Conservation (phyloP, 2,329 filamentous ascomycete genomes). For the Fusarium liriodendri region DNA sequence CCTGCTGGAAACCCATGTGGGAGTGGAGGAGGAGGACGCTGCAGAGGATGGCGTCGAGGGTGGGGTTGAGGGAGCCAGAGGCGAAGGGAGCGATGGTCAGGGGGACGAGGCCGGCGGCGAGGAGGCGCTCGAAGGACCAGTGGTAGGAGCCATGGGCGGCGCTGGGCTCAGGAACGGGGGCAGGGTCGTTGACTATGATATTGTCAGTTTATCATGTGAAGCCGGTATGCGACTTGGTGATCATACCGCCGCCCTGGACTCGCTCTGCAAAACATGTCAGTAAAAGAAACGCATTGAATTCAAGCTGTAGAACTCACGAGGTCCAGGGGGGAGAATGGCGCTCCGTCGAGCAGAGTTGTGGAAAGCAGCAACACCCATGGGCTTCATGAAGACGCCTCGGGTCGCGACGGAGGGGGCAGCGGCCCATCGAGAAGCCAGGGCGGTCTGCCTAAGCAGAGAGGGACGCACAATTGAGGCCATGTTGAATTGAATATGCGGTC, state of each 20-base stretch:
- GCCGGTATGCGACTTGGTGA: slow-evolving; percentile 14
- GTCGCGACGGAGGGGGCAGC: slow-evolving; percentile 51
- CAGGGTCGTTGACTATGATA: slow-evolving; percentile 83
- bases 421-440: slow-evolving; percentile 53
- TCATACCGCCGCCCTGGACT: slow-evolving; percentile 79
- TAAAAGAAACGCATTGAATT: slow-evolving; percentile 3
- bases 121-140: slow-evolving; percentile 93
- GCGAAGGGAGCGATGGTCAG: slow-evolving; percentile 93
- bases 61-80: slow-evolving; percentile 88
- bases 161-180: slow-evolving; percentile 75
- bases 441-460: slow-evolving; percentile 65
- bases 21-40: slow-evolving; percentile 88
- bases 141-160: slow-evolving; percentile 95
- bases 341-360: slow-evolving; percentile 81
- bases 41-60: slow-evolving; percentile 87
- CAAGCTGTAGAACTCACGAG: slow-evolving; percentile 71
- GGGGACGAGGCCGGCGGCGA: slow-evolving; percentile 85
- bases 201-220: slow-evolving; percentile 36
- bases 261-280: slow-evolving; percentile 70
- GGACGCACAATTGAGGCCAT: slow-evolving; percentile 70
- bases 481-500: slow-evolving; percentile 37
- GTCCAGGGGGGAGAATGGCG: slow-evolving; percentile 86
- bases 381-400: slow-evolving; percentile 50
- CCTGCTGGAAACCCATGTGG: slow-evolving; percentile 93
- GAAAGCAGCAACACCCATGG: slow-evolving; percentile 78